These are phyloP conservation scores for Podila verticillata DNA, from an alignment of 192 early-diverging fungal species.

Conservation along the genomic window DNA sequence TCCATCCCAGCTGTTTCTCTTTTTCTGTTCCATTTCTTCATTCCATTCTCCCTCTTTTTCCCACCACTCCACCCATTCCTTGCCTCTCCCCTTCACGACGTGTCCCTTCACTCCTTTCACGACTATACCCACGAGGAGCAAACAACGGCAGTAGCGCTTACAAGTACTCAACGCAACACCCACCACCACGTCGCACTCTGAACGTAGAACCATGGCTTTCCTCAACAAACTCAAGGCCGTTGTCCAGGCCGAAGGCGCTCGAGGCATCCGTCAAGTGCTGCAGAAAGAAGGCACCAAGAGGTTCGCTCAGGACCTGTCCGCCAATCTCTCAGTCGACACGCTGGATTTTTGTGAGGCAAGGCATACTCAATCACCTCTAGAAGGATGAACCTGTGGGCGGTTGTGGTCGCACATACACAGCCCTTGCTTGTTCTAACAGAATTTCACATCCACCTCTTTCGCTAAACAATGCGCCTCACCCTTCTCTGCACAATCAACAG, in stretches of 20 bases:
- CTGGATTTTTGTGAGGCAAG: conserved; percentile 40
- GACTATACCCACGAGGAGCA: no score
- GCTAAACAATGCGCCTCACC: not conserved
- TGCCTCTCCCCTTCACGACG: not conserved
- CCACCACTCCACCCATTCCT: not conserved
- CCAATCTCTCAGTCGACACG: conserved; percentile 20
- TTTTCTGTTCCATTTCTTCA: not conserved
- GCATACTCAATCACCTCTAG: not conserved
- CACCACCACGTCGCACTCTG: no score
- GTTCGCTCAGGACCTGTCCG: conserved; percentile 45
- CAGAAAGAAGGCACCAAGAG: conserved; percentile 48
- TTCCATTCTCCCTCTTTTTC: not conserved
- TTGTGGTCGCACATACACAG: conserved; percentile 1
- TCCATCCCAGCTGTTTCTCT: not conserved
- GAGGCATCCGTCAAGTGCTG: conserved; percentile 40
- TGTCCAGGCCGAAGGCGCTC: conserved; percentile 39
- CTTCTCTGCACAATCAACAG: not conserved
- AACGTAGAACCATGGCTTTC: conserved; percentile 21
- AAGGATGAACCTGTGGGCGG: not conserved
- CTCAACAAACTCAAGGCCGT: conserved; percentile 41
- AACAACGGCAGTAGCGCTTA: no score
- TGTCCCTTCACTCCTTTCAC: no score
- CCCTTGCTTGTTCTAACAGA: not conserved
- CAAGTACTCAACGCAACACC: no score
- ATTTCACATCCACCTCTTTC: not conserved